Conservation (phyloP, 2,329 filamentous ascomycete genomes). For the Hypoxylon sp. region DNA sequence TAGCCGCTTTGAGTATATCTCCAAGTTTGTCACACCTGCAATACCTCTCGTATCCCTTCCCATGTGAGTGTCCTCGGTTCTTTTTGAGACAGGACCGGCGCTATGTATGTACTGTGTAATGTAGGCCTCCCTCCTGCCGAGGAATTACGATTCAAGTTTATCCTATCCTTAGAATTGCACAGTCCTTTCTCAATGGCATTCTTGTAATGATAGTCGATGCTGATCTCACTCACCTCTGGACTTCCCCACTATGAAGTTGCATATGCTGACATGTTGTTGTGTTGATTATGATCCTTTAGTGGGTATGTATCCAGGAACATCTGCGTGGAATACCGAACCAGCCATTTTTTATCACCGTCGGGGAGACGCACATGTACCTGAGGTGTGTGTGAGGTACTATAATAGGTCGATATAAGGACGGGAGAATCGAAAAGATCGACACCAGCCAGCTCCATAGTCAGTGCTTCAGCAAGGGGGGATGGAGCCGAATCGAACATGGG, state of each 20-base stretch:
- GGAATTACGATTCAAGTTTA: neutral
- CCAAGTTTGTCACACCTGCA: conserved; percentile 5
- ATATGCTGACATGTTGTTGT: too few species aligned
- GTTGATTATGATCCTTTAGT: too few species aligned
- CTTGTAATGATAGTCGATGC: neutral
- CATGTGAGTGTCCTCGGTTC: conserved; percentile 3
- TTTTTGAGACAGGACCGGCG: conserved; percentile 23
- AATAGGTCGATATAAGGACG: too few species aligned
- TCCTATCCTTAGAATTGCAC: conserved; percentile 1
- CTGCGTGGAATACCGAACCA: too few species aligned
- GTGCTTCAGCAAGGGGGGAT: conserved; percentile 4
- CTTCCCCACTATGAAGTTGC: too few species aligned
- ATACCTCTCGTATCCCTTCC: conserved; percentile 11
- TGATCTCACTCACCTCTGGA: too few species aligned
- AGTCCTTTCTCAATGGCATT: conserved; percentile 1
- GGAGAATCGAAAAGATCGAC: conserved; percentile 22
- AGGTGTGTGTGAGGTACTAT: too few species aligned
- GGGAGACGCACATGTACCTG: too few species aligned
- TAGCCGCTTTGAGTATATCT: conserved; percentile 17
- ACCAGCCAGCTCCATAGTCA: conserved; percentile 2
- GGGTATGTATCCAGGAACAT: too few species aligned
- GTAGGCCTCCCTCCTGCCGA: too few species aligned
- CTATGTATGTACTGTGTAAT: conserved; percentile 9
- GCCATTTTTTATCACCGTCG: too few species aligned
- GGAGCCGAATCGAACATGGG: conserved; percentile 6